Base-by-base conservation (phyloP, 345 rosid genomes). In the Brassica carinata region DNA sequence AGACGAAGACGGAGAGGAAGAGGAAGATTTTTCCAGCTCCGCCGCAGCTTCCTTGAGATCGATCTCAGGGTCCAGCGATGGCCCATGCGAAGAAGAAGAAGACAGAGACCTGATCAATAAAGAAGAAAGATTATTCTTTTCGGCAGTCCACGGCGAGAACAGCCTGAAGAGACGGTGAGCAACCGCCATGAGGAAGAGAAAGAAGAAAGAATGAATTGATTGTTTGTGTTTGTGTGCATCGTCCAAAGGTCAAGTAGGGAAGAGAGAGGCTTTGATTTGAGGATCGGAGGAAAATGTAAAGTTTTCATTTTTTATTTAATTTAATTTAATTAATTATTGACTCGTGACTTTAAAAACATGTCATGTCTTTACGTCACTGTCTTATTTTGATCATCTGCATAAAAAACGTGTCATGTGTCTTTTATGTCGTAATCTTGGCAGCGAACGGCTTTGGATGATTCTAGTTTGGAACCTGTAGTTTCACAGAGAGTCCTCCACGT, bases 1-100 rank as follows among this genome's bases (percentile, higher is more conserved):
- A 31, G 80, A 67, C 40, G 83, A 23, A 55, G 83, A 64, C 57
- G 83, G 11, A 53, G 83, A 76, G n/a, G 82, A 8, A 55, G 83
- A 76, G 23, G 82, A 69, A 33, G 84, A 65, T 67, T 78, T 78
- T 62, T 66, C 67, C 14, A 58, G 78, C 72, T 73, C 45, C n/a
- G 79, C 43, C 45, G 84, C 11, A 34, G 83, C 72, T 29, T 82
- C 81, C 31, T 84, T 72, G 67, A 86, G 83, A 83, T 82, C 88
- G 73, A 80, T 75, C 33, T 78, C 83, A 30, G 94, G 79, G 82
- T 79, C 85, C 5, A 81, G 72, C 8, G 83, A 11, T 7, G 89
- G 59, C 3, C 79, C 77, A 74, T 87, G 72, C 1, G 71, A 81
- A 58, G 74, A 79, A 48, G 74, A 63, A 73, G 75, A 78, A 10